Conservation (phyloP, 768 basidiomycete species). For the Hericium alpestre region DNA sequence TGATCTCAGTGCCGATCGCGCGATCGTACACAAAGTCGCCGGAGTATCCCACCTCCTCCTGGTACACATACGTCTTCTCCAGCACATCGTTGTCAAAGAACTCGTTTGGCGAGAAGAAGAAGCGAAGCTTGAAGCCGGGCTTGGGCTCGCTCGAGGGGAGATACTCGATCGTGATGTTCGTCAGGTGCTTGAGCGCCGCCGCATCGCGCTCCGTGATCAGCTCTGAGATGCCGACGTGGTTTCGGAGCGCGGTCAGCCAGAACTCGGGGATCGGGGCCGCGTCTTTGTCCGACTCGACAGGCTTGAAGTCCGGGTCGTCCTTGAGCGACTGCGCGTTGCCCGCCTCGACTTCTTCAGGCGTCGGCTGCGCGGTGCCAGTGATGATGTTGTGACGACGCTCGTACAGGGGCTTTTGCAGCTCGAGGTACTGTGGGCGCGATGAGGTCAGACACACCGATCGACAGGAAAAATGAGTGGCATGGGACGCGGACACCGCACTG, state of each 20-base stretch:
- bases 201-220: conserved; percentile 91
- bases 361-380: conserved; percentile 61
- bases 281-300: conserved; percentile 28
- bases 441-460: conserved; percentile 6
- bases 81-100: conserved; percentile 80
- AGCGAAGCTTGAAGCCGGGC: conserved; percentile 87
- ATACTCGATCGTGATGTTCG: conserved; percentile 74
- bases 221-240: conserved; percentile 77
- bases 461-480: neutral
- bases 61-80: conserved; percentile 91
- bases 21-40: conserved; percentile 97
- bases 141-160: conserved; percentile 51
- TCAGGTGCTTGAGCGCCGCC: conserved; percentile 71
- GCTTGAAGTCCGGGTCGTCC: conserved; percentile 62
- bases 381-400: conserved; percentile 80
- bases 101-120: conserved; percentile 73
- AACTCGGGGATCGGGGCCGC: conserved; percentile 76
- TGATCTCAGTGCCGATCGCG: conserved; percentile 83
- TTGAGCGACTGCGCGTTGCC: conserved; percentile 67
- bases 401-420: conserved; percentile 74
- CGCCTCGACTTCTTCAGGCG: conserved; percentile 70
- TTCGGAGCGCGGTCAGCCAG: conserved; percentile 94
- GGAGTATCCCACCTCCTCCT: conserved; percentile 84
- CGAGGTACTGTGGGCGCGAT: conserved; percentile 45
- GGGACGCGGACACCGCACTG: neutral